Conservation (phyloP, 2,329 filamentous ascomycete species). For the Ambrosiella cleistominuta region DNA sequence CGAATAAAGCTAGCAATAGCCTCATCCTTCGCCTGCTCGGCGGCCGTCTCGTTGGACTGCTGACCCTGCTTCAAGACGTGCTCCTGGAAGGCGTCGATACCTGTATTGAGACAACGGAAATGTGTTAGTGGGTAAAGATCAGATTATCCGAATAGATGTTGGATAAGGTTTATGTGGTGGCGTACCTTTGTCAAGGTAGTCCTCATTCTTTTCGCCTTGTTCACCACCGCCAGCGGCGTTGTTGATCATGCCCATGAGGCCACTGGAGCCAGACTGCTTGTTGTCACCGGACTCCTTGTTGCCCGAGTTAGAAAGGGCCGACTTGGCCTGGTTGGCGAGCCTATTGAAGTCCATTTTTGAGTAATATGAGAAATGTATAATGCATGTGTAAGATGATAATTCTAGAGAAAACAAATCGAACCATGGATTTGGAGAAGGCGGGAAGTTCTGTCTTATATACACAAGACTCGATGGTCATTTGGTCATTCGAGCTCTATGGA, state of each 20-base stretch:
- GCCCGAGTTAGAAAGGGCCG: constrained; percentile 8
- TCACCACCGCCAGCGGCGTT: constrained; percentile 51
- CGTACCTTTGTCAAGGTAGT: constrained; percentile 62
- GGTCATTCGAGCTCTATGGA: not conserved
- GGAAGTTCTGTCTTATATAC: not conserved
- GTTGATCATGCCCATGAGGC: constrained; percentile 55
- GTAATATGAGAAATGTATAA: not conserved
- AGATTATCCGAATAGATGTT: not conserved
- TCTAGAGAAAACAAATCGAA: not conserved
- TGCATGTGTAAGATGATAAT: not conserved
- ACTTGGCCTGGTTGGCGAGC: constrained; percentile 14
- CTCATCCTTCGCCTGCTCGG: constrained; percentile 73
- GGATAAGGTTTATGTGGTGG: not conserved
- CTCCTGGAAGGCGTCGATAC: constrained; percentile 62
- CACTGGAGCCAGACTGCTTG: constrained; percentile 25
- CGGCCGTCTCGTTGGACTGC: constrained; percentile 54
- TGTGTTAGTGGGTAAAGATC: too few species aligned
- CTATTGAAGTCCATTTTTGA: constrained; percentile 12
- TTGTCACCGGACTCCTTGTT: not conserved
- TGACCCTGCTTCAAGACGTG: constrained; percentile 51
- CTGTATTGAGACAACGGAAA: constrained; percentile 24
- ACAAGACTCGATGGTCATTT: not conserved
- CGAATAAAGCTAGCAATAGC: constrained; percentile 59
- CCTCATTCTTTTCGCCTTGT: constrained; percentile 66
- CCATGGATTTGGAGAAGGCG: not conserved